Conservation (phyloP, 2,329 filamentous ascomycete genomes). For the Neofusicoccum sp. region DNA sequence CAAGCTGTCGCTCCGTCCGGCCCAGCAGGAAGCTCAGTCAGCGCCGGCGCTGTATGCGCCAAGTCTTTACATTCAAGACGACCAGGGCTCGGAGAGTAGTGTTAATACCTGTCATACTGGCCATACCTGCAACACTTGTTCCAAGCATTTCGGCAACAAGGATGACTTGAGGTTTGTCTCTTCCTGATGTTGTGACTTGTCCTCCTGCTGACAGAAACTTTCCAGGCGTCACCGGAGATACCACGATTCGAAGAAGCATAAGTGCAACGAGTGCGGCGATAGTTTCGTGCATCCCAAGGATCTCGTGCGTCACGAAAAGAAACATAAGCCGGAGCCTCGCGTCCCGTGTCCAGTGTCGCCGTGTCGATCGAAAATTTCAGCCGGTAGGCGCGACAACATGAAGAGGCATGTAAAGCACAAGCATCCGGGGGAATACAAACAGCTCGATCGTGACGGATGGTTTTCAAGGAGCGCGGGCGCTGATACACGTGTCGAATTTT, state of each 20-base stretch:
- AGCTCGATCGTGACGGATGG: neutral
- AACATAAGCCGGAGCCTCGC: neutral
- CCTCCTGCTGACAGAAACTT: neutral
- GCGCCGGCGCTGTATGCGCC: too few relatives aligned
- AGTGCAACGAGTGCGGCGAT: neutral
- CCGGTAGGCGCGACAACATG: neutral
- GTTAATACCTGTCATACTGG: constrained; percentile 1
- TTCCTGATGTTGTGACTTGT: neutral
- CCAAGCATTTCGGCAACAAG: neutral
- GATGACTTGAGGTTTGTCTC: neutral
- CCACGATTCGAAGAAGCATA: neutral
- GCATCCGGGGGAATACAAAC: too few relatives aligned
- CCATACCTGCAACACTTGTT: neutral
- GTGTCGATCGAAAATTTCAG: neutral
- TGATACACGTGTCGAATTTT: too few relatives aligned
- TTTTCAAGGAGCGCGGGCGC: neutral
- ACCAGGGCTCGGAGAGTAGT: neutral
- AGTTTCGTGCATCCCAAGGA: constrained; percentile 13
- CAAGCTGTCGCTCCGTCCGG: too few relatives aligned
- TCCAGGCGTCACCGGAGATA: constrained; percentile 8
- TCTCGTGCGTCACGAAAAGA: constrained; percentile 1
- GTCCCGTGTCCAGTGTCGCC: neutral
- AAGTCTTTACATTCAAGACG: too few relatives aligned
- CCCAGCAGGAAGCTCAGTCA: too few relatives aligned
- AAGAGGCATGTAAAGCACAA: constrained; percentile 3